Evolutionary conservation across 1,284 basidiomycete genomes (phyloP).

Genomic region (Malassezia cuniculi): DNA sequence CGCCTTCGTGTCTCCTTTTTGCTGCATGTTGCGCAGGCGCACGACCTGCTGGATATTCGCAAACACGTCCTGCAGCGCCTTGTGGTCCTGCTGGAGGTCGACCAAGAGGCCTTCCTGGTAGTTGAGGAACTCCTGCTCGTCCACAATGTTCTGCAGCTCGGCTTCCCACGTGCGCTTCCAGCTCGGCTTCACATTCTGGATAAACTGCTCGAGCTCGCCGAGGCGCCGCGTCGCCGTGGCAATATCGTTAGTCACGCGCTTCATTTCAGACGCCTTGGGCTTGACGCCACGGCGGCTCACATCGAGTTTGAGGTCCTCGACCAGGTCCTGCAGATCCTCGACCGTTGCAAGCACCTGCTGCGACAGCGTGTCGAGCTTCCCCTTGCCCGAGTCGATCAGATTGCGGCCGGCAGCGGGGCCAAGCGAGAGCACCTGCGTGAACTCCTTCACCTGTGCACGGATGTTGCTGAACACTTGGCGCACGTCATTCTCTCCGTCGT

Average conservation of each 20-base stretch:
- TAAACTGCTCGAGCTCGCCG: slow-evolving; percentile 66
- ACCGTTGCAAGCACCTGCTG: slow-evolving; percentile 82
- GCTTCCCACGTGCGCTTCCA: slow-evolving; percentile 99
- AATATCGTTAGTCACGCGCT: slow-evolving; percentile 63
- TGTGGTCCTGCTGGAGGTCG: slow-evolving; percentile 37
- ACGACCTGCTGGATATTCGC: slow-evolving; percentile 43
- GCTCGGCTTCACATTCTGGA: slow-evolving; percentile 78
- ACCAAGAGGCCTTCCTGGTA: slow-evolving; percentile 40
- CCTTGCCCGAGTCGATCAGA: slow-evolving; percentile 81
- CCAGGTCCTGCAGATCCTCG: slow-evolving; percentile 81
- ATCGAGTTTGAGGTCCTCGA: slow-evolving; percentile 81
- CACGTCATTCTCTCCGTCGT: slow-evolving; percentile 78
- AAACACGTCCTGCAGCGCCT: slow-evolving; percentile 38
- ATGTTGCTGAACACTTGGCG: slow-evolving; percentile 67
- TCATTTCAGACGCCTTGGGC: slow-evolving; percentile 63
- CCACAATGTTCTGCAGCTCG: slow-evolving; percentile 88
- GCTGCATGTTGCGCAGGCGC: slow-evolving; percentile 27
- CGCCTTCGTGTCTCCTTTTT: slow-evolving; percentile 7
- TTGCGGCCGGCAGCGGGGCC: slow-evolving; percentile 73
- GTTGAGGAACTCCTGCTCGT: slow-evolving; percentile 83
- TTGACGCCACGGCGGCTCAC: slow-evolving; percentile 77
- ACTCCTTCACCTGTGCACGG: slow-evolving; percentile 63
- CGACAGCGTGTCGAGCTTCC: slow-evolving; percentile 71
- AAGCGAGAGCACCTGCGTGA: slow-evolving; percentile 54
- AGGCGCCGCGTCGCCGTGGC: slow-evolving; percentile 59